Conservation (phyloP, 208 protist species). For the Trypanosoma brucei region DNA sequence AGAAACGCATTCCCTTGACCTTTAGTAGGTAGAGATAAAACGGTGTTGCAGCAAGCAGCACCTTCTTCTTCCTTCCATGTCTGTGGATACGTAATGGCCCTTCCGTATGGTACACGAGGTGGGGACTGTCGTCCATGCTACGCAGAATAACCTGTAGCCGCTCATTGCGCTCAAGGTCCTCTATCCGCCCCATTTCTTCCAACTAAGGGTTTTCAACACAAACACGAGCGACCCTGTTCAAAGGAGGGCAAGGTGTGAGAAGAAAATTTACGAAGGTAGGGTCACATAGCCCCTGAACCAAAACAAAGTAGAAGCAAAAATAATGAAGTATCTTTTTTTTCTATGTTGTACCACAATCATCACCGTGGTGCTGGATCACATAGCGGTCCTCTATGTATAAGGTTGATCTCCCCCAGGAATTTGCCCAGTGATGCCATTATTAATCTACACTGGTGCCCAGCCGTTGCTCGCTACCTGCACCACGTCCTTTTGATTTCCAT, state of each 20-base stretch:
- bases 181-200: conserved; percentile 1
- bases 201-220: neutral
- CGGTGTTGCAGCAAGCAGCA: conserved; percentile 62
- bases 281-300: no score
- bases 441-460: no score
- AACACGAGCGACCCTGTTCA: neutral
- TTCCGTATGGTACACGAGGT: conserved; percentile 54
- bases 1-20: conserved; percentile 64
- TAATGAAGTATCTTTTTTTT: no score
- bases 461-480: no score
- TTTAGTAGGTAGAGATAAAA: conserved; percentile 85
- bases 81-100: conserved; percentile 42
- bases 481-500: no score
- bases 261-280: no score
- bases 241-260: neutral
- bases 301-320: no score
- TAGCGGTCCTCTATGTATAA: no score
- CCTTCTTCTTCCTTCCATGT: conserved; percentile 40
- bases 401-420: no score
- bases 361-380: no score
- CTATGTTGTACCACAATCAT: no score
- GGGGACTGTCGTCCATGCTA: conserved; percentile 64
- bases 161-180: conserved; percentile 11
- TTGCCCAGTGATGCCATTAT: no score
- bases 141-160: conserved; percentile 66